phyloP scores from a whole-genome alignment of 345 rosid genomes.

The Lumnitzera littorea region DNA sequence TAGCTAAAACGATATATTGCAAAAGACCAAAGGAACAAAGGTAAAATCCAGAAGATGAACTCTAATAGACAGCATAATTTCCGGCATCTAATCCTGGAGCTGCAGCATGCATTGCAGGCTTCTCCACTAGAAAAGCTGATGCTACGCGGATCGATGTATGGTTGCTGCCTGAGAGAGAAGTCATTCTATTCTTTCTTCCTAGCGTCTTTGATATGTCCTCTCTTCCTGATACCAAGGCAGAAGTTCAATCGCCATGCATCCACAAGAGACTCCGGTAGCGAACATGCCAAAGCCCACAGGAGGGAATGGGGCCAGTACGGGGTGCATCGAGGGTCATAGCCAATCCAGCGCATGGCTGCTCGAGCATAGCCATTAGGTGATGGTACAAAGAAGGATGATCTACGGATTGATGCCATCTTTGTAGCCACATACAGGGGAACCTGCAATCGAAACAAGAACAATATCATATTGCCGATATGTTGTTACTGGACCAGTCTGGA shows the following conservation, averaged over 20 bases:
- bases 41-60: no score
- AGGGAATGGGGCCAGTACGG: conserved; percentile 48
- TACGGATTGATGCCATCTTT: conserved; percentile 43
- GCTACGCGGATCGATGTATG: no score
- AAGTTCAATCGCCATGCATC: conserved; percentile 34
- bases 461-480: neutral
- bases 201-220: conserved; percentile 57
- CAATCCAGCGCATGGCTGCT: conserved; percentile 32
- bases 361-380: conserved; percentile 35
- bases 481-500: neutral
- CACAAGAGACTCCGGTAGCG: conserved; percentile 22
- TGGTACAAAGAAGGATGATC: conserved; percentile 41
- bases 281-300: conserved; percentile 23
- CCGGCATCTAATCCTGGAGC: no score
- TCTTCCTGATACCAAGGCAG: conserved; percentile 34
- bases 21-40: no score
- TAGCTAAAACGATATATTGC: no score
- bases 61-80: no score
- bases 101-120: no score
- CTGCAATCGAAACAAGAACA: conserved; percentile 8
- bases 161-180: no score
- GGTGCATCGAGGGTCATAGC: conserved; percentile 42
- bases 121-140: no score
- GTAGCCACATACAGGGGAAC: conserved; percentile 46
- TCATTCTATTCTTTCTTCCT: conserved; percentile 43